These are phyloP conservation scores for Aspergillus fischeri DNA, from an alignment of 2,329 filamentous ascomycete genomes.

Conservation along the genomic window DNA sequence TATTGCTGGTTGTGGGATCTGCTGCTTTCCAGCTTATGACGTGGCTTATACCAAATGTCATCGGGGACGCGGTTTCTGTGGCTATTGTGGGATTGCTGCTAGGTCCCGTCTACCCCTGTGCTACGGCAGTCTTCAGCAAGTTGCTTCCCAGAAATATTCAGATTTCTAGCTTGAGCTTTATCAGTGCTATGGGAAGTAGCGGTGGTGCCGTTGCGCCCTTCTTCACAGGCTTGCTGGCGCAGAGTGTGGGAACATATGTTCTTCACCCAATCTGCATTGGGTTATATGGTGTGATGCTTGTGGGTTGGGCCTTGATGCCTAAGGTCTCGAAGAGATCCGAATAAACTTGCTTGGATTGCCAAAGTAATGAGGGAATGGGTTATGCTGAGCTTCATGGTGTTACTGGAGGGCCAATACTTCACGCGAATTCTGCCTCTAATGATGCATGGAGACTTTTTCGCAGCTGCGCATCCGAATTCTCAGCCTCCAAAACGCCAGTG, in stretches of 20 bases:
- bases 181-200: constrained; percentile 40
- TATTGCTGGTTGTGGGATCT: constrained; percentile 57
- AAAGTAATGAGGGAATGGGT: constrained; percentile 7
- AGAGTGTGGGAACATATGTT: constrained; percentile 46
- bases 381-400: neutral
- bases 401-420: neutral
- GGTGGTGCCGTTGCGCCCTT: constrained; percentile 44
- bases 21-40: constrained; percentile 69
- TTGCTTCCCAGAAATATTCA: constrained; percentile 40
- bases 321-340: constrained; percentile 48
- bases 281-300: constrained; percentile 52
- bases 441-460: neutral
- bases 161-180: constrained; percentile 36
- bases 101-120: constrained; percentile 75
- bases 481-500: too few species aligned
- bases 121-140: constrained; percentile 57
- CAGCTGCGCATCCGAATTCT: neutral
- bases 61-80: constrained; percentile 64
- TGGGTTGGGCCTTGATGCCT: constrained; percentile 51
- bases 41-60: constrained; percentile 73
- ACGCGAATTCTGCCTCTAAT: too few species aligned
- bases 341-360: constrained; percentile 16
- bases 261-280: constrained; percentile 54
- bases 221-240: constrained; percentile 47
- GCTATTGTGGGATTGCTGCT: constrained; percentile 68